A percentile compares a stretch with the other conserved stretches of the same genome.
Evolutionary conservation across 1,284 basidiomycete species (phyloP).

Genomic region (Boletus sp.): DNA sequence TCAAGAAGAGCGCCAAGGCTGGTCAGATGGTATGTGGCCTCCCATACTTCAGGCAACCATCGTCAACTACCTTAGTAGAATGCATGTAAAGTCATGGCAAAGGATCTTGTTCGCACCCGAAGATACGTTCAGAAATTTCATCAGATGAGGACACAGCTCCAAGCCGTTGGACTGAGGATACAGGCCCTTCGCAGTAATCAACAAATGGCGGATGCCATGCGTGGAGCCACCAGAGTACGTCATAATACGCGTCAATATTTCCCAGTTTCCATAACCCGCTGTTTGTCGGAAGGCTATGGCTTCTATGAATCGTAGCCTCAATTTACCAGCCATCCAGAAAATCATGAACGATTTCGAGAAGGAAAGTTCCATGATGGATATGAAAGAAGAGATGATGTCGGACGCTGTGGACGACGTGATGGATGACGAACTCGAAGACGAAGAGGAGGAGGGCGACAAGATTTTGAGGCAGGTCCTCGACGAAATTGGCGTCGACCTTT

Average conservation of each 20-base stretch:
- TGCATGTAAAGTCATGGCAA: constrained; percentile 98
- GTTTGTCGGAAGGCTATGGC: constrained; percentile 79
- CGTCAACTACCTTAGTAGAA: constrained; percentile 52
- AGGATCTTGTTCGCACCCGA: constrained; percentile 94
- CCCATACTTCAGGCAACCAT: constrained; percentile 4
- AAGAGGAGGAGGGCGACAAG: constrained; percentile 94
- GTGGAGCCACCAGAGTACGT: constrained; percentile 89
- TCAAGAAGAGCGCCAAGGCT: constrained; percentile 93
- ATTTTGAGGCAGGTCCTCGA: constrained; percentile 96
- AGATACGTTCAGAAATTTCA: constrained; percentile 98
- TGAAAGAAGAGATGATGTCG: constrained; percentile 99
- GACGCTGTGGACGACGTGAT: constrained; percentile 98
- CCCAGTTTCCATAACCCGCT: constrained; percentile 1
- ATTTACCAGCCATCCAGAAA: constrained; percentile 89
- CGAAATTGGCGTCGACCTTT: constrained; percentile 91
- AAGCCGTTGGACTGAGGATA: constrained; percentile 93
- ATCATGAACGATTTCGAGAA: constrained; percentile 99
- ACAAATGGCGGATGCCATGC: constrained; percentile 99
- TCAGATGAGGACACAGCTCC: constrained; percentile 97
- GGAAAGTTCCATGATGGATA: constrained; percentile 97
- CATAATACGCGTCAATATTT: constrained; percentile 2
- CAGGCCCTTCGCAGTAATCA: constrained; percentile 96
- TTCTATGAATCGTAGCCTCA: constrained; percentile 94
- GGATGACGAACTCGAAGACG: constrained; percentile 90
- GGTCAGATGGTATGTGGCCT: constrained; percentile 81